Base-by-base conservation (phyloP, 495 filamentous ascomycete genomes). In the Aspergillus affinis region DNA sequence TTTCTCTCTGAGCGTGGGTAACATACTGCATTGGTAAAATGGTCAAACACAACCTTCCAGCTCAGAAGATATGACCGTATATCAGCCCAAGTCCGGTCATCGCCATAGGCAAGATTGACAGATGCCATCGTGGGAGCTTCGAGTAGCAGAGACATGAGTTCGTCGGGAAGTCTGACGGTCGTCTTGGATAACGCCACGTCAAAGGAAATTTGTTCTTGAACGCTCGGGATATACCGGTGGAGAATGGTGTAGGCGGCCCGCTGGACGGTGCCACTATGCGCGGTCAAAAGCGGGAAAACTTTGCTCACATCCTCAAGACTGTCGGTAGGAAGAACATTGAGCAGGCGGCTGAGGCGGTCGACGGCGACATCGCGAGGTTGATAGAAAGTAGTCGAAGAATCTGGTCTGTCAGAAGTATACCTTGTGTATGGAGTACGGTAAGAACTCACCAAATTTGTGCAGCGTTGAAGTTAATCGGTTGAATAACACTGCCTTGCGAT, bases 21-120 rank as follows among this genome's bases (percentile, higher is more conserved):
- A 69, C 82, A 65, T 82, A 86, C 84, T 6, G 92, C 85, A 48
- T 88, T 86, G 51, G 81, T 76, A 69, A 94, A 94, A 59, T 92
- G 89, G 65, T 94, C 92, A 67, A 96, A 97, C 3, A 96, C 84
- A 15, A 98, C 75, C 58, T 91, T 84, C 94, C 94, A 98, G 46
- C 92, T 89, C 27, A 96, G 75, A n/a, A 98, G 81, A 69, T 97
- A 99, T 6, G 87, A 86, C 51, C 90, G 81, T 64, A 82, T 54
- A 61, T 75, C 55, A 6, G 73, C 70, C 78, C 76, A 80, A 47
- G 68, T 69, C 51, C 71, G 74, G 29, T 75, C 73, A 54, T 78
- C 72, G 18, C 69, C 72, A 26, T 66, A 70, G 0, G 68, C 61
- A 20, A 72, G 54, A 67, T 86, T 75, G 74, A 95, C 72, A 50